Evolutionary conservation across 306 rosid species (phyloP).

Genomic region (Datisca glomerata): DNA sequence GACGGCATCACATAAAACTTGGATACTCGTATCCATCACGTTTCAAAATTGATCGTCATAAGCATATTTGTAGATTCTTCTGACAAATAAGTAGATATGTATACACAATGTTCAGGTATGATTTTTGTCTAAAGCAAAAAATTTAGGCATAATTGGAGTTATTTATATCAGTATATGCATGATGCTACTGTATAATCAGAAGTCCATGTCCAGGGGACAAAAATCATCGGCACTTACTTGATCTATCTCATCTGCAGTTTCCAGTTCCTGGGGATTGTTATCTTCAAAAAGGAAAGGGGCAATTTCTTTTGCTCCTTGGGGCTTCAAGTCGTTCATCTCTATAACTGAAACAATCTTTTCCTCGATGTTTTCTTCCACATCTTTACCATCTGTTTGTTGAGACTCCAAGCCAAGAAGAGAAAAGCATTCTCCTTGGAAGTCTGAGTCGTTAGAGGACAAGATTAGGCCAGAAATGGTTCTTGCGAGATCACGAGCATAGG

Average conservation of each 20-base stretch:
- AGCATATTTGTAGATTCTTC: too few species aligned
- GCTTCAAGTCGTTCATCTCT: constrained; percentile 50
- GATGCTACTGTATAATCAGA: too few species aligned
- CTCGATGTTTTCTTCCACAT: constrained; percentile 40
- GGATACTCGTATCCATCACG: too few species aligned
- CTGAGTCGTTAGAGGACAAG: constrained; percentile 49
- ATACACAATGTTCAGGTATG: too few species aligned
- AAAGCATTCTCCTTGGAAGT: constrained; percentile 64
- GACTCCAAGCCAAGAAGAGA: constrained; percentile 69
- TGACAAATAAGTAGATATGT: too few species aligned
- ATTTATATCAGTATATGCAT: too few species aligned
- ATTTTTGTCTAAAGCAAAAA: too few species aligned
- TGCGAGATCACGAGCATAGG: constrained; percentile 79
- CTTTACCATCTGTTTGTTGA: constrained; percentile 37
- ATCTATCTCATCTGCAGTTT: neutral
- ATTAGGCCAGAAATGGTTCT: constrained; percentile 74
- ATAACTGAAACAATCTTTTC: constrained; percentile 54
- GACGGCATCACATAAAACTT: too few species aligned
- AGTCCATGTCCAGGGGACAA: too few species aligned
- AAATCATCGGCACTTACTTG: neutral
- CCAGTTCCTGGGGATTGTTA: constrained; percentile 13
- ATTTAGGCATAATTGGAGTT: too few species aligned
- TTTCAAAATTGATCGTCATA: too few species aligned
- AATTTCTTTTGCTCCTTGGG: constrained; percentile 39
- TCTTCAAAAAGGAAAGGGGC: constrained; percentile 52